Conservation (phyloP, 2,329 filamentous ascomycete genomes). For the Pseudogymnoascus sp. region DNA sequence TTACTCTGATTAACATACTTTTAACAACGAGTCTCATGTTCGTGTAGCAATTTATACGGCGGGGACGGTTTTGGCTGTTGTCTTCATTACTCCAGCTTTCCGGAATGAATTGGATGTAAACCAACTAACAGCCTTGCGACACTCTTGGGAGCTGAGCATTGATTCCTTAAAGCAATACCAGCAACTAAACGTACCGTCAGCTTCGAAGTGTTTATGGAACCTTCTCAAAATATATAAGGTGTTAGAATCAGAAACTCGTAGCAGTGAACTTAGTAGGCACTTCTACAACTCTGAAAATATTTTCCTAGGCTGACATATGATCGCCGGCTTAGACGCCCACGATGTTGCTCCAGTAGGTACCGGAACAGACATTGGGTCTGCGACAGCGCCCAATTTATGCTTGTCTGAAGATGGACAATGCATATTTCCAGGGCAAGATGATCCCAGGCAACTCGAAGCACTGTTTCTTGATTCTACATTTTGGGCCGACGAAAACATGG, state of each 20-base stretch:
- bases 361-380: not conserved
- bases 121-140: not conserved
- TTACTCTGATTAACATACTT: not conserved
- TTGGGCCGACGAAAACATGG: not conserved
- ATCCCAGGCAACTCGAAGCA: not conserved
- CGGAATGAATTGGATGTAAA: not conserved
- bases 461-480: not conserved
- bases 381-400: not conserved
- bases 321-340: not conserved
- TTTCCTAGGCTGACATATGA: not conserved
- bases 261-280: not conserved
- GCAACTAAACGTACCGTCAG: not conserved
- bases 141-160: not conserved
- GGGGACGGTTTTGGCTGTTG: not conserved
- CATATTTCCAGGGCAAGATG: not conserved
- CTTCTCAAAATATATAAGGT: not conserved
- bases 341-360: not conserved
- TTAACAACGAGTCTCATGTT: not conserved
- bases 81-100: not conserved
- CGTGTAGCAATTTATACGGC: constrained; percentile 8
- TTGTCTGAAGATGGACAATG: not conserved
- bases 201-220: not conserved
- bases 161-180: not conserved
- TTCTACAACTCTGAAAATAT: not conserved
- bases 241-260: not conserved